phyloP scores from a whole-genome alignment of 1,139 yeast species.

The Taiozyma sp. region DNA sequence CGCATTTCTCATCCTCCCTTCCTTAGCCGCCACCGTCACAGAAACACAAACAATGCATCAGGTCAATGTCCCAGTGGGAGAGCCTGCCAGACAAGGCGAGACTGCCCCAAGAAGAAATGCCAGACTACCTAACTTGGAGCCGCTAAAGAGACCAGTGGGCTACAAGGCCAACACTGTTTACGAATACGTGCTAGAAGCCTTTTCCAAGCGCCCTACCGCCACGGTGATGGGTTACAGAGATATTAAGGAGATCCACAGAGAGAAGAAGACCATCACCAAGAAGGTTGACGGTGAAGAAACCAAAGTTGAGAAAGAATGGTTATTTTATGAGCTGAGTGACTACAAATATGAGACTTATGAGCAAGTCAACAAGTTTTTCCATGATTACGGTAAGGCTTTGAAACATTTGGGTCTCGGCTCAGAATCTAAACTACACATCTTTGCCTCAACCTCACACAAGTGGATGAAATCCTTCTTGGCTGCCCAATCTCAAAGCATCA shows the following conservation, averaged over 20 bases:
- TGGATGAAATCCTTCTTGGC: constrained; percentile 93
- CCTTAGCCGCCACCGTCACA: not conserved
- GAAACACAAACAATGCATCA: constrained; percentile 8
- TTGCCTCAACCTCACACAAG: constrained; percentile 77
- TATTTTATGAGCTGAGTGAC: constrained; percentile 71
- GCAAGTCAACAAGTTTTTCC: constrained; percentile 47
- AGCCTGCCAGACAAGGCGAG: constrained; percentile 71
- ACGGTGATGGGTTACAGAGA: constrained; percentile 81
- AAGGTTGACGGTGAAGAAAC: constrained; percentile 70
- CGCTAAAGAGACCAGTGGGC: constrained; percentile 52
- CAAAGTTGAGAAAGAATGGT: constrained; percentile 82
- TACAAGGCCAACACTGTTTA: constrained; percentile 63
- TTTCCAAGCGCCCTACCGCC: constrained; percentile 47
- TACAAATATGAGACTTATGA: constrained; percentile 64
- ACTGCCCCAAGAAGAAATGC: constrained; percentile 87
- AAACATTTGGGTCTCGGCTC: constrained; percentile 71
- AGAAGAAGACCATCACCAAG: constrained; percentile 71
- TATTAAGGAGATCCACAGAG: constrained; percentile 66
- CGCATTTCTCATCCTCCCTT: not conserved
- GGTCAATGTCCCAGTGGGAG: constrained; percentile 69
- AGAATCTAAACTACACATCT: constrained; percentile 69
- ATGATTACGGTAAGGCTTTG: constrained; percentile 70
- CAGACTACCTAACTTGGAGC: constrained; percentile 46
- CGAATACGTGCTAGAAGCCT: constrained; percentile 65
- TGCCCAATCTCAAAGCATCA: constrained; percentile 69